Evolutionary conservation across 441 rosid species (phyloP).

Genomic region (Populus hybrid): DNA sequence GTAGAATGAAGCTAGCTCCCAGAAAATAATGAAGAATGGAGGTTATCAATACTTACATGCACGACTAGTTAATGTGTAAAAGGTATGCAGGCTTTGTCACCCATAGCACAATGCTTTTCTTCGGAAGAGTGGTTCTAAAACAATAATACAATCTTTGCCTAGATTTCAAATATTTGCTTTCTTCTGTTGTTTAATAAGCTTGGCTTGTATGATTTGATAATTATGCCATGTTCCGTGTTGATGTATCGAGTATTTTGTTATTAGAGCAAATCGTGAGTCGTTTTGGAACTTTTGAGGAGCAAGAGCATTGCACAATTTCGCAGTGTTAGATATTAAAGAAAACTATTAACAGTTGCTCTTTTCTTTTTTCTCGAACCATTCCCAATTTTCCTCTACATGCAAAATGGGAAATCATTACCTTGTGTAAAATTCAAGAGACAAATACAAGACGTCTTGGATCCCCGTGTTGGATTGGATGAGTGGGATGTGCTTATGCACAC

Average conservation of each 20-base stretch:
- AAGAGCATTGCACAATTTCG: background rate
- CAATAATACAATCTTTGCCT: background rate
- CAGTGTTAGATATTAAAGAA: background rate
- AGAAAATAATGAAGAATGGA: slow-evolving; percentile 2
- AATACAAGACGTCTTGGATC: background rate
- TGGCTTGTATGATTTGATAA: background rate
- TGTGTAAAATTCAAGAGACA: background rate
- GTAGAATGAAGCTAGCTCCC: background rate
- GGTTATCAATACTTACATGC: background rate
- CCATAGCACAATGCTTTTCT: background rate
- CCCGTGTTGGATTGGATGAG: background rate
- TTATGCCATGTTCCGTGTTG: background rate
- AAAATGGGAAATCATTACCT: background rate
- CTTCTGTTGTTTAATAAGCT: background rate
- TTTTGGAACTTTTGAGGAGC: background rate
- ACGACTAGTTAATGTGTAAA: background rate
- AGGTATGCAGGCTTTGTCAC: background rate
- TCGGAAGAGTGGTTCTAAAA: background rate
- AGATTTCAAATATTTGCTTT: background rate
- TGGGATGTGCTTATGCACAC: background rate
- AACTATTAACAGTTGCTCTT: background rate
- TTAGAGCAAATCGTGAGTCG: background rate
- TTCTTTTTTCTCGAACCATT: background rate
- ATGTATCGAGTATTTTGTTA: background rate
- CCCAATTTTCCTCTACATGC: background rate